Evolutionary conservation across 225 moss, liverwort and hornwort species (phyloP), one percentile per base, ranked within the genome.

Genomic region (Pseudisothecium myosuroides): DNA sequence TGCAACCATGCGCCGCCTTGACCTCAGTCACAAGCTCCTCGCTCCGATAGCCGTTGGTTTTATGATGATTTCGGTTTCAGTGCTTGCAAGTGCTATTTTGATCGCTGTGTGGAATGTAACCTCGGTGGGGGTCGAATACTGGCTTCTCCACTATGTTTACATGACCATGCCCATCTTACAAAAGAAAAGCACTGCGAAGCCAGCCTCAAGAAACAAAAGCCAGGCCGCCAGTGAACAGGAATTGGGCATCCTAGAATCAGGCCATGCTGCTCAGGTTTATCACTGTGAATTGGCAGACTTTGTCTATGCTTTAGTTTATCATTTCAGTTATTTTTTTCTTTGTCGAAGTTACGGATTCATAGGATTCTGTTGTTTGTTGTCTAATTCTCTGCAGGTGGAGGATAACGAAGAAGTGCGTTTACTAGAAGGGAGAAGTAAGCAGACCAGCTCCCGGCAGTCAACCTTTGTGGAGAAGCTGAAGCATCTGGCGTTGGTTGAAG

Each of bases 1-100:
- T 80, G 95, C 97, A 81, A 82, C 89, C 23, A 99, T 99, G 99
- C 94, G 96, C 82, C 96, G 99, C 54, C 97, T 99, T 88, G 99
- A 99, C 89, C 94, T 99, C 7, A 94, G 91, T 37, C 97, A 97
- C 91, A 97, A 96, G 94, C 91, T 99, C 47, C 90, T 99, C 47
- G 97, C 97, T 79, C 99, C 97, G 47, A 91, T 96, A 68, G 92
- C 93, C 63, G 97, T 99, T 23, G 99, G 99, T 68, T 89, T 94
- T 62, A 91, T 95, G 78, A 99, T 99, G 96, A 99, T 96, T 87
- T 91, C 49, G 76, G 93, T 94, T 29, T 99, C 97, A 85, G 41
- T 96, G 87, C 90, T 96, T 55, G 88, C 94, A 83, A 95, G 96
- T 80, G 94, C 97, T 52, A 64, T 97, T 60, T 72, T 92, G 84